Evolutionary conservation across 176 grass and related monocot species (phyloP).

Genomic region (Urochloa ruziziensis): DNA sequence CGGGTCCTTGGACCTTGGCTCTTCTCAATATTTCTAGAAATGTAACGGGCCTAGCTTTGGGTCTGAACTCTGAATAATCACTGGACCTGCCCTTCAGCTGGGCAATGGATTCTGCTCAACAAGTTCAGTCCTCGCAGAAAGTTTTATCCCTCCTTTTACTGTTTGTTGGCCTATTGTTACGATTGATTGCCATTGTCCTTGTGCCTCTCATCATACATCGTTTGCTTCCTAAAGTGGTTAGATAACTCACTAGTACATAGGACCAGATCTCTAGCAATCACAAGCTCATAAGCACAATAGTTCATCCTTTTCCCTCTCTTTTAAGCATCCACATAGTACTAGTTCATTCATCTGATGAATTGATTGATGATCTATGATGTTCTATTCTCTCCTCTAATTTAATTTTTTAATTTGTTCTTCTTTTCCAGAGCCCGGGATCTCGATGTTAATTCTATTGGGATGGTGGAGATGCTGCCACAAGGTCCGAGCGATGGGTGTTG

Average conservation of each 20-base stretch:
- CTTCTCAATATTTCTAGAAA: not conserved
- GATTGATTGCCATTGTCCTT: not conserved
- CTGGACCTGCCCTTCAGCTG: not conserved
- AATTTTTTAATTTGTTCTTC: not conserved
- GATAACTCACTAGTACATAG: not conserved
- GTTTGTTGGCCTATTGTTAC: not conserved
- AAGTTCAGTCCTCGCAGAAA: not conserved
- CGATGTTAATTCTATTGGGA: not conserved
- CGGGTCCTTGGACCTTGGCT: not conserved
- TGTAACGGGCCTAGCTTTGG: not conserved
- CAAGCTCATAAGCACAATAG: not conserved
- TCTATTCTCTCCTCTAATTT: not conserved
- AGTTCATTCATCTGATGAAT: not conserved
- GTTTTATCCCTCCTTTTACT: not conserved
- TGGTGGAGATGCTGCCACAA: slow-evolving; percentile 8
- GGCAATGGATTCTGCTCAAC: not conserved
- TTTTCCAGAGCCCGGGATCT: slow-evolving; percentile 21
- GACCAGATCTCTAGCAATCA: slow-evolving; percentile 9
- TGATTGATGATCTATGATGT: not conserved
- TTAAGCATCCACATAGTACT: not conserved
- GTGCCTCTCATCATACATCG: not conserved
- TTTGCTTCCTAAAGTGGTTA: slow-evolving; percentile 9
- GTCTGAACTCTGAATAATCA: slow-evolving; percentile 11
- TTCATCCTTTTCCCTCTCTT: not conserved
- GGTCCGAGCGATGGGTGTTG: not conserved